A percentile compares a stretch with the other conserved stretches of the same genome.
These are phyloP conservation scores for Claviceps sp. DNA, from an alignment of 2,329 filamentous ascomycete species.

Conservation along the genomic window DNA sequence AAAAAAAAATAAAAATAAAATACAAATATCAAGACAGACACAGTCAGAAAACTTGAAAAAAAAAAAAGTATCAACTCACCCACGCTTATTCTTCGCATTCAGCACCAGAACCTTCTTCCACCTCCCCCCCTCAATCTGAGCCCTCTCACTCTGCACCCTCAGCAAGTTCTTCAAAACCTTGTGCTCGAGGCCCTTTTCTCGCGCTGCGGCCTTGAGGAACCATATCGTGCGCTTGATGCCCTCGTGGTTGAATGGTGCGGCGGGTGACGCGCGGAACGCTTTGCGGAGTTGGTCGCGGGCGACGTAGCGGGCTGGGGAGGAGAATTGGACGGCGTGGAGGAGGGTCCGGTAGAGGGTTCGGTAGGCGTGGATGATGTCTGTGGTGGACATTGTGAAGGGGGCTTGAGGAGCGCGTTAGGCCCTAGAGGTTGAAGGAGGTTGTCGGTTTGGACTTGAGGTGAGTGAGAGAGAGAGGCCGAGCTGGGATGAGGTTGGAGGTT, in stretches of 20 bases:
- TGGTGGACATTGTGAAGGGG: conserved; percentile 9
- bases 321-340: conserved; percentile 59
- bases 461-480: neutral
- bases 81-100: conserved; percentile 11
- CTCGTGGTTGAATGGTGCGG: conserved; percentile 26
- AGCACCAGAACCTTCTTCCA: conserved; percentile 12
- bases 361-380: conserved; percentile 50
- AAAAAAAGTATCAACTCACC: conserved; percentile 11
- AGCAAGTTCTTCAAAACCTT: conserved; percentile 57
- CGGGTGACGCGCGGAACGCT: conserved; percentile 37
- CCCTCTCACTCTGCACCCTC: conserved; percentile 13
- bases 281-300: conserved; percentile 44
- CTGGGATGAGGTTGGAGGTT: neutral
- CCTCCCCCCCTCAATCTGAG: conserved; percentile 1
- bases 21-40: too few species aligned
- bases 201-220: conserved; percentile 54
- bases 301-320: conserved; percentile 51
- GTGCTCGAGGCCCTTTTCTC: conserved; percentile 55
- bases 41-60: neutral
- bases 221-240: conserved; percentile 51
- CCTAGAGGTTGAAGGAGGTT: neutral
- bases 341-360: conserved; percentile 52
- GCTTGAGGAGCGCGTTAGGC: neutral
- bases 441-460: neutral
- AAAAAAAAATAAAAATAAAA: too few species aligned